A percentile compares a stretch with the other conserved stretches of the same genome.
Evolutionary conservation across 2,329 filamentous ascomycete genomes (phyloP).

Genomic region (Elsinoe australis): DNA sequence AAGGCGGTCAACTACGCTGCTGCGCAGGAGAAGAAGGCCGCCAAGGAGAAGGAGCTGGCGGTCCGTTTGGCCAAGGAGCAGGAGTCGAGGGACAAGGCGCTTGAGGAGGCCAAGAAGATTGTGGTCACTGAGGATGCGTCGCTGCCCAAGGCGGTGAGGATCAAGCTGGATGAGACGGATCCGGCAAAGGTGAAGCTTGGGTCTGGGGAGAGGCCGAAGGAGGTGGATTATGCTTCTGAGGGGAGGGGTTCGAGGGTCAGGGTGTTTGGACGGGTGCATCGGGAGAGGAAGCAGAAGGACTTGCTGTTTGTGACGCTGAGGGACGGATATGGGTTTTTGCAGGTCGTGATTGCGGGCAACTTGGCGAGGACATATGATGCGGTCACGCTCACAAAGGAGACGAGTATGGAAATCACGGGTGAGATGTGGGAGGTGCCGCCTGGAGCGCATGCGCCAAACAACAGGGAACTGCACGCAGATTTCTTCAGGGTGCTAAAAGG

Average conservation of each 20-base stretch:
- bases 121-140: slow-evolving; percentile 61
- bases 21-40: slow-evolving; percentile 73
- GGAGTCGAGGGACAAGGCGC: slow-evolving; percentile 59
- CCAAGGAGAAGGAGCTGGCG: slow-evolving; percentile 65
- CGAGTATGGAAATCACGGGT: slow-evolving; percentile 75
- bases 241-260: slow-evolving; percentile 65
- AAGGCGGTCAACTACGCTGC: slow-evolving; percentile 71
- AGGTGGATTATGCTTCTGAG: slow-evolving; percentile 48
- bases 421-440: slow-evolving; percentile 75
- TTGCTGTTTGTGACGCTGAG: slow-evolving; percentile 79
- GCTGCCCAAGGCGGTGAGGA: slow-evolving; percentile 65
- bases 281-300: slow-evolving; percentile 72
- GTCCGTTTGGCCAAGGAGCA: slow-evolving; percentile 66
- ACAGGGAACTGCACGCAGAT: slow-evolving; percentile 84
- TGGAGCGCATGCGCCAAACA: slow-evolving; percentile 69
- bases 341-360: slow-evolving; percentile 73
- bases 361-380: slow-evolving; percentile 89
- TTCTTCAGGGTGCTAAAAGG: slow-evolving; percentile 66
- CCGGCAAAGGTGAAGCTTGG: slow-evolving; percentile 50
- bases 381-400: slow-evolving; percentile 75
- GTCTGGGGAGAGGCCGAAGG: slow-evolving; percentile 37
- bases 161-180: slow-evolving; percentile 67
- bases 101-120: slow-evolving; percentile 78
- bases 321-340: slow-evolving; percentile 77
- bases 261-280: slow-evolving; percentile 76